These are phyloP conservation scores for Chlamydomonas sp. DNA, from an alignment of 139 green algal species.

Conservation along the genomic window DNA sequence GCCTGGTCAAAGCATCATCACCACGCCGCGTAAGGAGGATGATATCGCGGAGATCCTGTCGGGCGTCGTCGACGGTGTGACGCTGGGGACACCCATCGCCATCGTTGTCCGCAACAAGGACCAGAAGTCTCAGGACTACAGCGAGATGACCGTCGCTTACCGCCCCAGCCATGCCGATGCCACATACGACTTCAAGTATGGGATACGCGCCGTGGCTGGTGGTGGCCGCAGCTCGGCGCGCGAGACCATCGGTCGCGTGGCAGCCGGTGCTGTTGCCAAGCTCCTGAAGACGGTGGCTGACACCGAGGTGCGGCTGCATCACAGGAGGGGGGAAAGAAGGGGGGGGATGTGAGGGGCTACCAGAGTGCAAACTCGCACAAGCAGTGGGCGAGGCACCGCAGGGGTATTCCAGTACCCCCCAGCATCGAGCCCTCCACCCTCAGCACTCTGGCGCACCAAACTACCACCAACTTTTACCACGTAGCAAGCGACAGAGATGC, in stretches of 20 bases:
- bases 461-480: no score
- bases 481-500: no score
- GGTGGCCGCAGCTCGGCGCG: constrained; percentile 94
- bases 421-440: no score
- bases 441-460: no score
- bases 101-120: constrained; percentile 98
- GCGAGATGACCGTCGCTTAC: constrained; percentile 92
- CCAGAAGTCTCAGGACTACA: constrained; percentile 88
- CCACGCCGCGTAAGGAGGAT: constrained; percentile 95
- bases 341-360: neutral
- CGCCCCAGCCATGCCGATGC: constrained; percentile 95
- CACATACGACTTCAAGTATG: constrained; percentile 99
- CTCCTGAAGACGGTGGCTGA: constrained; percentile 83
- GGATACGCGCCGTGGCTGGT: constrained; percentile 95
- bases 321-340: neutral
- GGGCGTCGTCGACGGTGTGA: constrained; percentile 81
- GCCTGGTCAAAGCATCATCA: constrained; percentile 97
- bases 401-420: no score
- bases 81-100: constrained; percentile 93
- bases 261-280: constrained; percentile 97
- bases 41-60: constrained; percentile 95
- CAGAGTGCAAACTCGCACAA: no score
- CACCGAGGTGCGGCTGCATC: constrained; percentile 69
- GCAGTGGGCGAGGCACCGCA: no score
- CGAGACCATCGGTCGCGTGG: constrained; percentile 98